phyloP scores from a whole-genome alignment of 148 eudicot species.

The Vaccinium myrtillus region DNA sequence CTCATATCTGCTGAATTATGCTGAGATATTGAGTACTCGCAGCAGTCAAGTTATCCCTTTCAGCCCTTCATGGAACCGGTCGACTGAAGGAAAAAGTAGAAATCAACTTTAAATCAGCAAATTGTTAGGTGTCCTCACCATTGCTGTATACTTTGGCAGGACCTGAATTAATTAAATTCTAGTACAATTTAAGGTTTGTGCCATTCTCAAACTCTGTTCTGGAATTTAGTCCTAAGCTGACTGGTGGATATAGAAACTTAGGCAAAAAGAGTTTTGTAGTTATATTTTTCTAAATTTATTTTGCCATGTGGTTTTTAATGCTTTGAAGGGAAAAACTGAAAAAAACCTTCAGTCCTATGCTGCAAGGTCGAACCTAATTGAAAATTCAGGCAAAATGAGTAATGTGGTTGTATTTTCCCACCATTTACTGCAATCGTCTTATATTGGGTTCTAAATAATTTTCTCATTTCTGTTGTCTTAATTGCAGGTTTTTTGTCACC shows the following conservation, averaged over 20 bases:
- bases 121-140: neutral
- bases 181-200: neutral
- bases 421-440: neutral
- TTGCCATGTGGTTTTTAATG: neutral
- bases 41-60: neutral
- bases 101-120: neutral
- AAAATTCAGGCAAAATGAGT: neutral
- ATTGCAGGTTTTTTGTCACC: conserved; percentile 81
- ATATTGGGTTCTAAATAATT: neutral
- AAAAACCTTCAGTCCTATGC: neutral
- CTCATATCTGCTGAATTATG: conserved; percentile 5
- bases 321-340: neutral
- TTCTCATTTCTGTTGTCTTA: conserved; percentile 3
- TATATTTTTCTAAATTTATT: neutral
- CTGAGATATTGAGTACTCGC: too few species aligned
- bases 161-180: neutral
- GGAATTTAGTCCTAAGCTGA: neutral
- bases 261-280: neutral
- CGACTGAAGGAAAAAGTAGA: neutral
- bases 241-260: neutral
- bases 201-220: neutral
- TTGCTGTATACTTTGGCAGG: neutral
- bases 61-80: neutral
- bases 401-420: neutral
- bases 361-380: neutral